Evolutionary conservation across 257 asterid species (phyloP), one percentile per base, ranked within the genome.

Genomic region (Hygrophila difformis): DNA sequence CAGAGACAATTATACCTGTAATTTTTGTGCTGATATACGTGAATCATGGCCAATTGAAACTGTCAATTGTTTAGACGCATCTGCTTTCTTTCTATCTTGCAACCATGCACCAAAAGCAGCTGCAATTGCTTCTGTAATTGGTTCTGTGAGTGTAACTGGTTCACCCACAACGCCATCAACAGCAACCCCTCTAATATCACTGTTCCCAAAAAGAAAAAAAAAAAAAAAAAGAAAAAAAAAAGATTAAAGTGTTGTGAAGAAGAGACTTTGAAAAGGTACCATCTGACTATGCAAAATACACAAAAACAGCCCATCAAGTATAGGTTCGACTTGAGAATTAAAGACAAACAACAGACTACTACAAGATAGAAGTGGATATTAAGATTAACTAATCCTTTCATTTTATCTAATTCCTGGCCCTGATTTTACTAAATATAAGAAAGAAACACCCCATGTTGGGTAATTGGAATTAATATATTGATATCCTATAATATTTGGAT

Each of bases 131-230:
- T 91, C 96, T 46, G 96, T 70, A 62, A 86, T 82, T 49, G 82
- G 79, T 68, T 82, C 93, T 12, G 96, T 79, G 60, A 91, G 84
- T 73, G 36, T 82, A 56, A 80, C 65, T 62, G 79, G 74, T 71
- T 91, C 98, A 14, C 95, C 98, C 72, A 76, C 93, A 40, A 91
- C 93, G 42, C 98, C 98, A 47, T 74, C 89, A 49, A 91, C 71
- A 72, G 98, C 89, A 67, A 86, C 96, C 61, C 98, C 98, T 49
- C 98, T 84, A 50, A 91, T 91, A 66, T 91, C 98, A 67, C 98
- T 91, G 82, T 59, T 66, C 56, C 55, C n/a, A n/a, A n/a, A n/a
- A n/a, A n/a, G n/a, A 45, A 42, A n/a, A 47, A 19, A 45, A 44
- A 56, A 45, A 16, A 54, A 35, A 34, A 44, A 29, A 46, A 39